These are phyloP conservation scores for Nitzschia sp. DNA, from an alignment of 108 stramenopile species.

Conservation along the genomic window DNA sequence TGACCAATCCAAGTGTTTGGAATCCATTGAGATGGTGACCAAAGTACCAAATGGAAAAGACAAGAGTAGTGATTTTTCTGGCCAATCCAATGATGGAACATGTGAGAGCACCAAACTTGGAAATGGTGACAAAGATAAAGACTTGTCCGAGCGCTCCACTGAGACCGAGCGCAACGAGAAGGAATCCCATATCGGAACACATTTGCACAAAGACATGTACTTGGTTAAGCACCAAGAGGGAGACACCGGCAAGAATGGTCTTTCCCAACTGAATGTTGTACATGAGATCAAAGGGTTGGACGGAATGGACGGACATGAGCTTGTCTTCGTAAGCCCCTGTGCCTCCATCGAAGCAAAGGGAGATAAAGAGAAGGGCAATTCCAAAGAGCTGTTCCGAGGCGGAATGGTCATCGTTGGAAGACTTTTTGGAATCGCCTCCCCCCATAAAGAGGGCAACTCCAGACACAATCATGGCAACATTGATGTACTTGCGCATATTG, in stretches of 20 bases:
- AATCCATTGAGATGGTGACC: conserved; percentile 81
- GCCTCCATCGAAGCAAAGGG: conserved; percentile 96
- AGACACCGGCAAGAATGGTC: conserved; percentile 90
- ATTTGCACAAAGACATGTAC: conserved; percentile 91
- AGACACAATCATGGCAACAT: conserved; percentile 86
- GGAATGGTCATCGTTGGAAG: conserved; percentile 35
- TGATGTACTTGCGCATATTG: conserved; percentile 89
- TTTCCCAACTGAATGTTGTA: conserved; percentile 99
- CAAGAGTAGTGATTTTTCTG: conserved; percentile 92
- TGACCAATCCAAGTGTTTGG: conserved; percentile 76
- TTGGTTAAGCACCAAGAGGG: conserved; percentile 88
- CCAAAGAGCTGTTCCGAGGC: conserved; percentile 78
- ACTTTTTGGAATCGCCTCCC: conserved; percentile 57
- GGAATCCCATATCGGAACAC: conserved; percentile 92
- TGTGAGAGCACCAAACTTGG: conserved; percentile 96
- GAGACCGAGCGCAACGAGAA: conserved; percentile 89
- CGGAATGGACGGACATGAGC: conserved; percentile 94
- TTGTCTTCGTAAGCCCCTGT: conserved; percentile 99
- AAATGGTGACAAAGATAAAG: conserved; percentile 94
- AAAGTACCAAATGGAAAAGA: conserved; percentile 94
- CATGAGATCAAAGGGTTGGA: conserved; percentile 98
- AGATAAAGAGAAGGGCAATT: conserved; percentile 88
- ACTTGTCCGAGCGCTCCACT: conserved; percentile 96
- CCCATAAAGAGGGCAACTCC: conserved; percentile 98
- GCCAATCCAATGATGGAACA: conserved; percentile 95